Conservation (phyloP, 2,329 filamentous ascomycete species). For the Trichophyton equinum region DNA sequence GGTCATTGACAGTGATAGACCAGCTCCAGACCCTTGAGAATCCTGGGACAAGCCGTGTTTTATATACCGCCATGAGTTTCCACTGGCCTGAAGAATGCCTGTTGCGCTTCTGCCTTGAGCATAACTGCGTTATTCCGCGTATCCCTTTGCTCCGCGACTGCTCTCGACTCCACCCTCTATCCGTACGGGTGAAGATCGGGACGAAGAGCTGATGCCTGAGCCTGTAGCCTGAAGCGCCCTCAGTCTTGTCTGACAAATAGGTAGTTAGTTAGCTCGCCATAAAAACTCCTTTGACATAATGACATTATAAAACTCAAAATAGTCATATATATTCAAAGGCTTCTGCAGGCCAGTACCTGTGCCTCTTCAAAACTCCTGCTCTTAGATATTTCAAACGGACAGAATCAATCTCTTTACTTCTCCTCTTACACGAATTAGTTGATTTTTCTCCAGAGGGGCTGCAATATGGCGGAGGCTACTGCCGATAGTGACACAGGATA, state of each 20-base stretch:
- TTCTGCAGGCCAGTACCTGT: not conserved
- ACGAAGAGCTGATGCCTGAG: not conserved
- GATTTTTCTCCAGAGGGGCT: not conserved
- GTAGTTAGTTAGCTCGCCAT: not conserved
- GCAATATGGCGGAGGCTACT: constrained; percentile 1
- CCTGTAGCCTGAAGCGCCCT: not conserved
- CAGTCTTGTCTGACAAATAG: not conserved
- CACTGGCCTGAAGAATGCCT: not conserved
- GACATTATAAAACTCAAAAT: not conserved
- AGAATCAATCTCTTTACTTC: not conserved
- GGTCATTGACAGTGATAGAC: not conserved
- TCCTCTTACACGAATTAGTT: not conserved
- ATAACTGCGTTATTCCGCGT: not conserved
- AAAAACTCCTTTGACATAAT: not conserved
- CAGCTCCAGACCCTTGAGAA: not conserved
- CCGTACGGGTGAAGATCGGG: not conserved
- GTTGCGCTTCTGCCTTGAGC: not conserved
- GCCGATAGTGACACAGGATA: not conserved
- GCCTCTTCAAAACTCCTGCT: not conserved
- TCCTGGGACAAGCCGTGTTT: not conserved
- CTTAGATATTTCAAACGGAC: not conserved
- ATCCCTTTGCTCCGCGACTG: not conserved
- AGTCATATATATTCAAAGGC: not conserved
- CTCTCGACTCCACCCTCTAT: not conserved
- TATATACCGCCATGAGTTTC: not conserved